Percentiles rank a stretch among this genome's conserved stretches.
Evolutionary conservation across 495 filamentous ascomycete species (phyloP).

Genomic region (Xylaria nigripes): DNA sequence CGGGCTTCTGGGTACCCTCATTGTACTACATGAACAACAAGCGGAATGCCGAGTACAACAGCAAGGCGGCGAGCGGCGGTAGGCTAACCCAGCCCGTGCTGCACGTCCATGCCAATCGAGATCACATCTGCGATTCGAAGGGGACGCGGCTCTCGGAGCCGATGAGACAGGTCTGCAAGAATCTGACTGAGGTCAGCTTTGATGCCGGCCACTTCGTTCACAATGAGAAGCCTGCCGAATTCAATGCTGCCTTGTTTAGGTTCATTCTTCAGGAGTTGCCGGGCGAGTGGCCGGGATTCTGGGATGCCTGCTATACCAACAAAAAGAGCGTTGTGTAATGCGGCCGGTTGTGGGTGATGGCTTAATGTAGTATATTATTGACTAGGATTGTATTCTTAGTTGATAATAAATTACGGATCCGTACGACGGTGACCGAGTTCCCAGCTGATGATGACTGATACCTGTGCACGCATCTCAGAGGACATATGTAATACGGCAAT

Average conservation of each 20-base stretch:
- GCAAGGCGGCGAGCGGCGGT: slow-evolving; percentile 1
- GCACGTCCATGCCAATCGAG: slow-evolving; percentile 3
- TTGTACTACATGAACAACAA: slow-evolving; percentile 4
- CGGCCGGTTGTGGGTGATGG: not conserved
- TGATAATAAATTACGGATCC: no score
- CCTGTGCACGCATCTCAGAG: no score
- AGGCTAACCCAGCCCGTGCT: slow-evolving; percentile 5
- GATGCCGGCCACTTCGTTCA: slow-evolving; percentile 8
- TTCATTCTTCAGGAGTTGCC: slow-evolving; percentile 7
- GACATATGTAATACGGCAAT: no score
- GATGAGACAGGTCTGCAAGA: slow-evolving; percentile 3
- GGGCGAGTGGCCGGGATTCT: slow-evolving; percentile 6
- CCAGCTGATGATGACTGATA: no score
- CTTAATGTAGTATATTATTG: no score
- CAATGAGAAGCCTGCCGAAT: slow-evolving; percentile 6
- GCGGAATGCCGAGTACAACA: slow-evolving; percentile 7
- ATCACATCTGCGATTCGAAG: slow-evolving; percentile 6
- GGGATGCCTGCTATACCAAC: slow-evolving; percentile 1
- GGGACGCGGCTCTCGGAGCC: slow-evolving; percentile 2
- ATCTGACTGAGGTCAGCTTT: slow-evolving; percentile 7
- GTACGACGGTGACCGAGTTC: no score
- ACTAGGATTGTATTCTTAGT: no score
- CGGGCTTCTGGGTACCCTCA: not conserved
- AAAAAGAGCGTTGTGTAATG: not conserved
- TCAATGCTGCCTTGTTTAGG: slow-evolving; percentile 9